Conservation (phyloP, 2,329 filamentous ascomycete species). For the Aspergillus sp. region DNA sequence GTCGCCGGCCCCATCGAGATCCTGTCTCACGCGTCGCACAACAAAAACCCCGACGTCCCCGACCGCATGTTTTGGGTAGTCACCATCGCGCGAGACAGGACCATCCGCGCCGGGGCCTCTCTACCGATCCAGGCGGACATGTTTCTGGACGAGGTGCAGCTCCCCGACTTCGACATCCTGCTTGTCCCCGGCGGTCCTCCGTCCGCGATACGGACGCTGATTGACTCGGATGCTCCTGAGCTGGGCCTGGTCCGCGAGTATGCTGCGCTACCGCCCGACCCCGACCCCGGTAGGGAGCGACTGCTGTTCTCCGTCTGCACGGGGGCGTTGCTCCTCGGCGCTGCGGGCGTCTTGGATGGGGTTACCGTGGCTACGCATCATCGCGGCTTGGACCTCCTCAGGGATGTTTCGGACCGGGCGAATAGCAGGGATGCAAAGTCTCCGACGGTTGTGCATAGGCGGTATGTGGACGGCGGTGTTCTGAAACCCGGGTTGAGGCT, state of each 20-base stretch:
- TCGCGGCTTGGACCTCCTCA: conserved; percentile 12
- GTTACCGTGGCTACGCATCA: conserved; percentile 34
- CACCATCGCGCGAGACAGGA: conserved; percentile 22
- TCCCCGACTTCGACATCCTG: conserved; percentile 30
- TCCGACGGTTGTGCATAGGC: conserved; percentile 10
- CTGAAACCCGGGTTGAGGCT: conserved; percentile 51
- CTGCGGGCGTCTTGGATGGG: conserved; percentile 25
- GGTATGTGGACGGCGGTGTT: conserved; percentile 13
- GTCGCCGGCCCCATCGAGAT: conserved; percentile 33
- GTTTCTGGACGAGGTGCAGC: conserved; percentile 18
- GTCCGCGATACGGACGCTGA: conserved; percentile 16
- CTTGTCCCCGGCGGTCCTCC: conserved; percentile 29
- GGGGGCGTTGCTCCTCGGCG: conserved; percentile 29
- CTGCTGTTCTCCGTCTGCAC: conserved; percentile 34
- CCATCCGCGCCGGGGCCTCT: conserved; percentile 14
- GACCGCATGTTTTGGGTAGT: conserved; percentile 24
- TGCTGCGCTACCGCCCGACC: conserved; percentile 8
- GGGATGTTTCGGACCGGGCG: conserved; percentile 11
- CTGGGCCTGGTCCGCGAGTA: conserved; percentile 15
- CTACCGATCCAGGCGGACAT: conserved; percentile 23
- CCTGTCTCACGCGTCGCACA: conserved; percentile 20
- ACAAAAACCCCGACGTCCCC: conserved; percentile 15
- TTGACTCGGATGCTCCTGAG: conserved; percentile 11
- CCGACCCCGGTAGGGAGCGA: conserved; percentile 15
- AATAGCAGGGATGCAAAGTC: conserved; percentile 2